Conservation (phyloP, 1,284 basidiomycete genomes). For the Malassezia nana region DNA sequence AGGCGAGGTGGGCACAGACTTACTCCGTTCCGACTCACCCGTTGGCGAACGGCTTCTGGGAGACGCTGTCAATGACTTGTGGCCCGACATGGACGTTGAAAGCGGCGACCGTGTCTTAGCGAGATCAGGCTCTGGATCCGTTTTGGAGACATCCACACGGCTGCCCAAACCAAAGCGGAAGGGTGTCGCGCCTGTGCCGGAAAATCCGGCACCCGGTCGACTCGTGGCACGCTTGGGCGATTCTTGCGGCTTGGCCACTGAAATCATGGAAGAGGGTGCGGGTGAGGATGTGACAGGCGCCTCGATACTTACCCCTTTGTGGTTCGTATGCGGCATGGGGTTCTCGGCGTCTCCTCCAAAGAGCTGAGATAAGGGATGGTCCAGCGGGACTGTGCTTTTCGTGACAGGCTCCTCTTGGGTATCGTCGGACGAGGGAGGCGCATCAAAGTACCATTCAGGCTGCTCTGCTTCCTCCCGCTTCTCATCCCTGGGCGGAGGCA, state of each 20-base stretch:
- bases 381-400: not conserved
- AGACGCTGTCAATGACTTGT: not conserved
- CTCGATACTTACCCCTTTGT: not conserved
- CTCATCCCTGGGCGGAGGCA: not conserved
- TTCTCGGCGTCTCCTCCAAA: not conserved
- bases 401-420: not conserved
- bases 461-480: constrained; percentile 3
- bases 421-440: not conserved
- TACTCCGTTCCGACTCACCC: not conserved
- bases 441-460: constrained; percentile 15
- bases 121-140: not conserved
- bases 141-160: not conserved
- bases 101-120: not conserved
- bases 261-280: not conserved
- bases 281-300: not conserved
- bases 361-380: constrained; percentile 9
- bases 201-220: not conserved
- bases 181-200: constrained; percentile 25
- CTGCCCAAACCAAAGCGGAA: constrained; percentile 43
- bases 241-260: not conserved
- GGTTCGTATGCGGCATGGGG: not conserved
- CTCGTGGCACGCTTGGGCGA: not conserved
- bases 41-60: not conserved
- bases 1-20: not conserved
- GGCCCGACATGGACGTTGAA: not conserved